Evolutionary conservation across 163 green algal genomes (phyloP), one percentile per base, ranked within the genome.

Genomic region (Chloroidium sp.): DNA sequence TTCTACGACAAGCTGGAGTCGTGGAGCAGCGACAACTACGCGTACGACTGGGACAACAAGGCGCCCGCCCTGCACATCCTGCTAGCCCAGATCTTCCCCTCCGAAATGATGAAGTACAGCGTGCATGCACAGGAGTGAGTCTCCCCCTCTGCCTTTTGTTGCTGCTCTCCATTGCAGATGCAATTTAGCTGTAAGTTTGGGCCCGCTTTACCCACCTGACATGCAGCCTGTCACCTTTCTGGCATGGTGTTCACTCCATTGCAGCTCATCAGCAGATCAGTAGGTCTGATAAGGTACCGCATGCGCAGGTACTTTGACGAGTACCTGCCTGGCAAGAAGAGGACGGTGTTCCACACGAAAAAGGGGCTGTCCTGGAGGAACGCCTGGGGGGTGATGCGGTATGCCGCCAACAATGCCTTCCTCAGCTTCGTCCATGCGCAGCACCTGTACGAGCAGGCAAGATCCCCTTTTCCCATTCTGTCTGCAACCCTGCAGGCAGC

Each of bases 371-470:
- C 69, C 2, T 76, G 64, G 74, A 36, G 62, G 4, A 79, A 2
- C 67, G 64, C 13, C 2, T 87, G 83, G 83, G 83, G 85, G 2
- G 79, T 74, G 60, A 72, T 86, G 78, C 78, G 78, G 13, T 81
- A 82, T 12, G 58, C 76, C 14, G 78, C 76, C 74, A 84, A 84
- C 76, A 60, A 76, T 1, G 80, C 84, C 13, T 82, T 85, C 68
- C 58, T 82, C 14, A 69, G 62, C 58, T 13, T 80, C 6, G 59
- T 79, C 61, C 76, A 72, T 14, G 58, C 76, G 69, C 69, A 76
- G 69, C 69, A 76, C 10, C 10, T 76, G 10, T 59, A 59, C 3
- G 69, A 76, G 10, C 69, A 76, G 69, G 69, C 59, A 72, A n/a
- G 67, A 36, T 36, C 36, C 36, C 36, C 36, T 36, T 36, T 36